Evolutionary conservation across 2,329 filamentous ascomycete genomes (phyloP).

Genomic region (Fusarium sp.): DNA sequence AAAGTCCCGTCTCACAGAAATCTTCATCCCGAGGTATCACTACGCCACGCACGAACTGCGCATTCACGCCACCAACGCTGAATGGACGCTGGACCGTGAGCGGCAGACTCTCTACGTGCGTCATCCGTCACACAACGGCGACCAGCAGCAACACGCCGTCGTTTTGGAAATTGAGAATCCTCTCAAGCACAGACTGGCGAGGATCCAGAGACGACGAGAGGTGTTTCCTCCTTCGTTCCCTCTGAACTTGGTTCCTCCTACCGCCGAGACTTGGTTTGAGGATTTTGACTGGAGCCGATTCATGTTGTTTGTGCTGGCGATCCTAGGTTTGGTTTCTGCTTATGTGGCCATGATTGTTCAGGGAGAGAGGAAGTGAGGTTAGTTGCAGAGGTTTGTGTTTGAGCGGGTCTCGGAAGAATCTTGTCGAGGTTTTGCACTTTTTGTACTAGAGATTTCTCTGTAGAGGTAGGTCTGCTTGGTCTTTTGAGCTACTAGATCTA

Average conservation of each 20-base stretch:
- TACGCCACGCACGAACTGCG: constrained; percentile 44
- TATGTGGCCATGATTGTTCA: neutral
- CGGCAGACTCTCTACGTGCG: constrained; percentile 46
- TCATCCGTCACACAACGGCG: constrained; percentile 19
- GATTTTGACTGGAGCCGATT: constrained; percentile 24
- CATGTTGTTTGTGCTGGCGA: constrained; percentile 10
- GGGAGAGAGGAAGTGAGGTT: neutral
- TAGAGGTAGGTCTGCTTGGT: neutral
- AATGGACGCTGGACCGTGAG: constrained; percentile 43
- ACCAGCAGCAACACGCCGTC: constrained; percentile 28
- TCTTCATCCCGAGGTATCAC: constrained; percentile 54
- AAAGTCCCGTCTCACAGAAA: constrained; percentile 46
- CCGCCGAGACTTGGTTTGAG: constrained; percentile 33
- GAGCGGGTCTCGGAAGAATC: neutral
- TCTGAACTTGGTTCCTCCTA: constrained; percentile 20
- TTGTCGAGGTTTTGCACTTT: neutral
- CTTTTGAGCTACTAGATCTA: neutral
- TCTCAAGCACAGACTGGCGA: constrained; percentile 33
- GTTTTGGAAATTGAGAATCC: constrained; percentile 40
- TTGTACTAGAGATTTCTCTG: neutral
- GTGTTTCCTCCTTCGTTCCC: constrained; percentile 25
- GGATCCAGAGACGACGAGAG: constrained; percentile 16
- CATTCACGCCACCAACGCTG: constrained; percentile 42
- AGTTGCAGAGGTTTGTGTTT: neutral
- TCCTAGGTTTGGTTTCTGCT: constrained; percentile 6